Base-by-base conservation (phyloP, 371 early-diverging fungal genomes). In the Apophysomyces trapeziformis region DNA sequence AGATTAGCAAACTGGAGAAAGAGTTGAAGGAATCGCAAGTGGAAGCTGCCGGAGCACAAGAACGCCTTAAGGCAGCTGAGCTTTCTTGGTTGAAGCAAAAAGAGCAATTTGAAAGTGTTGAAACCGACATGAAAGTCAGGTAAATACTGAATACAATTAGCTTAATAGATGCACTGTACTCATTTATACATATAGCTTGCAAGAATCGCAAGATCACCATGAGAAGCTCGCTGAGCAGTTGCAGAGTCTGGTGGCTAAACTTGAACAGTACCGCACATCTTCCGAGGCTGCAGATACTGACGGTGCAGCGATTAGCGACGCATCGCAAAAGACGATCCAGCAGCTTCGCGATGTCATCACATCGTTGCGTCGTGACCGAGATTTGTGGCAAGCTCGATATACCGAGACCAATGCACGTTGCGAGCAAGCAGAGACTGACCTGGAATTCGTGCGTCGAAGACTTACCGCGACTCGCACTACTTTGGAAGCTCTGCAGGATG, bases 351-450 rank as follows among this genome's bases (percentile, higher is more conserved):
- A 68, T 38, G 61, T 72, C 14, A 68, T 60, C 43, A 61, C 69
- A 0, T 68, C 69, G 1, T 32, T 72, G 21, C 66, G 69, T 5
- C 66, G 66, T 54, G 73, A 72, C 12, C 68, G 68, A 37, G 73
- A 72, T 16, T 16, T 72, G 7, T 60, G 65, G 35, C 69, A 68
- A 16, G 63, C 66, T 5, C 60, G 66, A 43, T 58, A 58, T 18
- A 62, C 41, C n/a, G 73, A 72, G 12, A 65, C 64, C 12, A 59
- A 16, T 7, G 26, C 64, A 58, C 59, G 50, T 12, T 64, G 65
- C 39, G 57, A 72, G 6, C 61, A 66, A 4, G 64, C 66, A 3
- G 62, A 61, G 12, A 18, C 61, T 12, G 67, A 68, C 39, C 57
- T 63, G n/a, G 73, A 72, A 45, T 67, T 66, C 41, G 67, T 66